Percentiles rank a stretch among this genome's conserved stretches.
These are phyloP conservation scores for Neocallimastix lanati DNA, from an alignment of 192 early-diverging fungal species.

Conservation along the genomic window DNA sequence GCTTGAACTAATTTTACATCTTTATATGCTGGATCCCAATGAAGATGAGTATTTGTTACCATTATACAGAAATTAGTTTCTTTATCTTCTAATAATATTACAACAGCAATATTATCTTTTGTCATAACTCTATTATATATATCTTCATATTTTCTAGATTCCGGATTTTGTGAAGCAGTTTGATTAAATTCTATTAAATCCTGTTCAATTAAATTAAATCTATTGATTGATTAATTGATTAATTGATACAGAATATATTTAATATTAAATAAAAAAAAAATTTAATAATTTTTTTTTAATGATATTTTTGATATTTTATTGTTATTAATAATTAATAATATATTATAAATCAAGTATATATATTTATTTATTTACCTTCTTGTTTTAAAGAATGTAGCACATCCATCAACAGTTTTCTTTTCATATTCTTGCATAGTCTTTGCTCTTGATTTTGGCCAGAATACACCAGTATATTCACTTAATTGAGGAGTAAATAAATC, in stretches of 20 bases:
- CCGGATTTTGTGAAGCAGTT: slow-evolving; percentile 64
- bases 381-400: slow-evolving; percentile 84
- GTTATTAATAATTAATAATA: no score
- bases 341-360: no score
- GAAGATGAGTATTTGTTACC: slow-evolving; percentile 76
- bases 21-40: slow-evolving; percentile 78
- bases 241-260: no score
- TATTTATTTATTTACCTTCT: slow-evolving; percentile 22
- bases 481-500: slow-evolving; percentile 67
- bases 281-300: no score
- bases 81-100: slow-evolving; percentile 67
- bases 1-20: slow-evolving; percentile 96
- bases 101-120: slow-evolving; percentile 84
- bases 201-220: slow-evolving; percentile 66
- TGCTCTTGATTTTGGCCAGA: slow-evolving; percentile 85
- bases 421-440: slow-evolving; percentile 86
- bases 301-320: no score
- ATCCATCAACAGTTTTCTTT: slow-evolving; percentile 74
- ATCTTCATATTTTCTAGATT: slow-evolving; percentile 79
- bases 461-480: slow-evolving; percentile 69
- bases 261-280: no score
- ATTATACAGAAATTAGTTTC: slow-evolving; percentile 48
- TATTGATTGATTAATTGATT: no score
- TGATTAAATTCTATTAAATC: slow-evolving; percentile 89
- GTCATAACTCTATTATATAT: slow-evolving; percentile 94